Evolutionary conservation across 257 asterid genomes (phyloP).

Genomic region (Knoxia roxburghii): DNA sequence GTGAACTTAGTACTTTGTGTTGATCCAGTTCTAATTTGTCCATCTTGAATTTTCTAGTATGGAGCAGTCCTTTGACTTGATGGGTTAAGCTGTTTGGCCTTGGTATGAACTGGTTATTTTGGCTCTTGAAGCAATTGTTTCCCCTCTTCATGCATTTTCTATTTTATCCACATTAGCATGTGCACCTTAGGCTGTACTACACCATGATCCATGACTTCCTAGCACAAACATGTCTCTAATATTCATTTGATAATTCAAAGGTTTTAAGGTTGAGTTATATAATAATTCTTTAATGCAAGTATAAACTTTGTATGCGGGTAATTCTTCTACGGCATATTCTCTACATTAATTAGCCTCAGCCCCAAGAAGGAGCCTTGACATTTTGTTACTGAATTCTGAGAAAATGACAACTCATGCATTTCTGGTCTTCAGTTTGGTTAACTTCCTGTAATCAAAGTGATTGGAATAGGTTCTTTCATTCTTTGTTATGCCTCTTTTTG

Average conservation of each 20-base stretch:
- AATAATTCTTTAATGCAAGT: neutral
- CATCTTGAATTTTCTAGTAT: neutral
- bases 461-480: neutral
- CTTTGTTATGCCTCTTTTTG: neutral
- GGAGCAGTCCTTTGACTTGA: neutral
- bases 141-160: neutral
- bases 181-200: no score
- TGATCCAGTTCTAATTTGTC: neutral
- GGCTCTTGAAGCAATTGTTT: neutral
- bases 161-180: neutral
- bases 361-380: neutral
- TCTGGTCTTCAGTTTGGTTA: neutral
- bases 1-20: neutral
- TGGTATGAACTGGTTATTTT: neutral
- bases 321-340: no score
- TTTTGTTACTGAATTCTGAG: neutral
- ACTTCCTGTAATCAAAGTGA: neutral
- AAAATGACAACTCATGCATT: neutral
- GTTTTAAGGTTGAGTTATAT: neutral
- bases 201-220: neutral
- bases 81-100: neutral
- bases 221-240: neutral
- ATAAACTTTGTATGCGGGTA: neutral
- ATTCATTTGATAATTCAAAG: neutral
- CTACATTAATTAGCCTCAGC: neutral